Evolutionary conservation across 169 alveolate genomes (phyloP).

Genomic region (Plasmodium ovale): DNA sequence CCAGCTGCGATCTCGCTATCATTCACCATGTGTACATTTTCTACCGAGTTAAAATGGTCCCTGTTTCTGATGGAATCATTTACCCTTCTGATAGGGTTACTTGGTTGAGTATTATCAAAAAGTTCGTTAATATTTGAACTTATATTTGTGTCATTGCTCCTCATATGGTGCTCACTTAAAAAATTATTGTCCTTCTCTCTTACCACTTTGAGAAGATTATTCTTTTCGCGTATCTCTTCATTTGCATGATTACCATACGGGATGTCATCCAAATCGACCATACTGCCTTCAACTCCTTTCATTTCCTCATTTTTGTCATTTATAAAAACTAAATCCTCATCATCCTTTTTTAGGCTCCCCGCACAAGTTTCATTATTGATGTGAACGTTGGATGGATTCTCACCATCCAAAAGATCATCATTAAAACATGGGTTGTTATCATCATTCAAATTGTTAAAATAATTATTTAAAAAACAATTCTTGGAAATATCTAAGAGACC

Average conservation of each 20-base stretch:
- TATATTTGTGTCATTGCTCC: conserved; percentile 19
- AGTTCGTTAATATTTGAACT: conserved; percentile 25
- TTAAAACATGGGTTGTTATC: background rate
- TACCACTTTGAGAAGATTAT: background rate
- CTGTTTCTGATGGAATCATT: background rate
- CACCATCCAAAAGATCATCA: background rate
- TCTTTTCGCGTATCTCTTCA: background rate
- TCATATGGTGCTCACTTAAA: background rate
- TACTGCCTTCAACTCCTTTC: background rate
- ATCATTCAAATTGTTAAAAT: conserved; percentile 40
- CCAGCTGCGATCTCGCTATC: no score
- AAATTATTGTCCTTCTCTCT: background rate
- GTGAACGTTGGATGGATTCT: background rate
- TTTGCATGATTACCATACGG: background rate
- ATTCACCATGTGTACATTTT: background rate
- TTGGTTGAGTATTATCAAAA: conserved; percentile 3
- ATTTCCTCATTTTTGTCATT: background rate
- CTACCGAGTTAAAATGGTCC: background rate
- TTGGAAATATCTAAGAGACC: conserved; percentile 46
- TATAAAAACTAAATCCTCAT: background rate
- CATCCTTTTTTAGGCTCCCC: background rate
- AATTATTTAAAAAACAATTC: conserved; percentile 42
- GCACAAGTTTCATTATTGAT: background rate
- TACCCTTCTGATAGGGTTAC: background rate
- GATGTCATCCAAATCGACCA: background rate